These are phyloP conservation scores for Hypoxylon sp. DNA, from an alignment of 2,329 filamentous ascomycete genomes.

Conservation along the genomic window DNA sequence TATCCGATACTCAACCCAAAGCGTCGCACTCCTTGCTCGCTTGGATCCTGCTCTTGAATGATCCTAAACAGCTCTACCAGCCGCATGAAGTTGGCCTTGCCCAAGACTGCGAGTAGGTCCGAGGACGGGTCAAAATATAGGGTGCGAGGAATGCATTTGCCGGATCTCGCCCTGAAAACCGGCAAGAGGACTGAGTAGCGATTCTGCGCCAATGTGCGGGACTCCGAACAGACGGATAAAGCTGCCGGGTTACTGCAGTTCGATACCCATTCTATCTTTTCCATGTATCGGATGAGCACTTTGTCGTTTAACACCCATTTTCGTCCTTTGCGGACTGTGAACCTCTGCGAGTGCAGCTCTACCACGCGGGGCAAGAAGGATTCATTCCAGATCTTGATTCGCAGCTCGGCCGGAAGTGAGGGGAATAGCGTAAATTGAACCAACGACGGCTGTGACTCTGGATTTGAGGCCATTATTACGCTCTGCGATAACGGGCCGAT, in stretches of 20 bases:
- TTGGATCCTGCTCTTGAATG: slow-evolving; percentile 45
- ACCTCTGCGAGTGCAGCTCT: slow-evolving; percentile 50
- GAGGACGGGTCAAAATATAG: slow-evolving; percentile 52
- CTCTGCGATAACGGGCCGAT: neutral
- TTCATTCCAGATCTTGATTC: slow-evolving; percentile 54
- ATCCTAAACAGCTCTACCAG: slow-evolving; percentile 43
- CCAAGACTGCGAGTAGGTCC: slow-evolving; percentile 54
- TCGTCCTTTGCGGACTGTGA: slow-evolving; percentile 41
- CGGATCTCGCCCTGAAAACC: slow-evolving; percentile 36
- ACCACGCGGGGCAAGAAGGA: slow-evolving; percentile 54
- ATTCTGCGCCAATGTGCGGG: slow-evolving; percentile 50
- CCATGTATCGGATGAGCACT: no score
- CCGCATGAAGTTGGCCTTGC: slow-evolving; percentile 47
- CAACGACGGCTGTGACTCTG: neutral
- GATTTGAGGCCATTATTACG: slow-evolving; percentile 14
- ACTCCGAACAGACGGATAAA: slow-evolving; percentile 52
- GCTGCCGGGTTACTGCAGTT: slow-evolving; percentile 52
- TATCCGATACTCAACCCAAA: slow-evolving; percentile 47
- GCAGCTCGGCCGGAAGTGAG: slow-evolving; percentile 54
- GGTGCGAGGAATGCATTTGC: slow-evolving; percentile 30
- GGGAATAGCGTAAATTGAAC: slow-evolving; percentile 50
- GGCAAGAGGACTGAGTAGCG: slow-evolving; percentile 52
- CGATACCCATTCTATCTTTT: slow-evolving; percentile 50
- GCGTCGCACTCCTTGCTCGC: slow-evolving; percentile 40
- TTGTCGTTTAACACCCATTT: slow-evolving; percentile 50